Evolutionary conservation across 1,284 basidiomycete genomes (phyloP), one percentile per base, ranked within the genome.

Genomic region (Pseudozyma pruni): DNA sequence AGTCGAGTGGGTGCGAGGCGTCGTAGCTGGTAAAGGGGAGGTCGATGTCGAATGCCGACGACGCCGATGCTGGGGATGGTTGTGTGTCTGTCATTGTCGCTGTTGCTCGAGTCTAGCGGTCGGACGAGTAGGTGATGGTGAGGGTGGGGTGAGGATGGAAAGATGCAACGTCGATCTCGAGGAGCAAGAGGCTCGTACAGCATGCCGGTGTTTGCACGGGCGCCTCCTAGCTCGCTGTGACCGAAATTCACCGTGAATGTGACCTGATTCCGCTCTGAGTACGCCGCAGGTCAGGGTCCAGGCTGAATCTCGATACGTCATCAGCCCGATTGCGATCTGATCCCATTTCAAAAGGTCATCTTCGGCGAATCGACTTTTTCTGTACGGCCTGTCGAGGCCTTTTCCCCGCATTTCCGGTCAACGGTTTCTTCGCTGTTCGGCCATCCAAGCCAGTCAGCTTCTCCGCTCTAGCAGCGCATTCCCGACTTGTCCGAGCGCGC

Each of bases 1-100:
- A 56, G 37, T 68, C 39, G 14, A 72, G 51, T 23, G 69, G 66
- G 42, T 66, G 68, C 10, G 53, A 19, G 1, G 40, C 29, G 17
- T 50, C 31, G 48, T 71, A 71, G 32, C 51, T 51, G 1, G 67
- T 70, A 16, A 52, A 63, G 19, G 67, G 67, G 10, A 70, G 60
- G 33, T 70, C 67, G 37, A 70, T 60, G 44, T 70, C 67, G 48
- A 70, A 70, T 5, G 67, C 47, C 20, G 32, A 17, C 14, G 27
- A n/a, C n/a, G n/a, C n/a, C n/a, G n/a, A n/a, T n/a, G n/a, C n/a
- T n/a, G n/a, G n/a, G n/a, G n/a, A n/a, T n/a, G n/a, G n/a, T n/a
- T n/a, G n/a, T 13, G 38, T 17, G 13, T 45, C 39, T n/a, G 45
- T 20, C 49, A 52, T 50, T 20, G 9, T 44, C 46, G 16, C 38